phyloP scores from a whole-genome alignment of 768 basidiomycete genomes.

The Chlorophyllum brunneum region DNA sequence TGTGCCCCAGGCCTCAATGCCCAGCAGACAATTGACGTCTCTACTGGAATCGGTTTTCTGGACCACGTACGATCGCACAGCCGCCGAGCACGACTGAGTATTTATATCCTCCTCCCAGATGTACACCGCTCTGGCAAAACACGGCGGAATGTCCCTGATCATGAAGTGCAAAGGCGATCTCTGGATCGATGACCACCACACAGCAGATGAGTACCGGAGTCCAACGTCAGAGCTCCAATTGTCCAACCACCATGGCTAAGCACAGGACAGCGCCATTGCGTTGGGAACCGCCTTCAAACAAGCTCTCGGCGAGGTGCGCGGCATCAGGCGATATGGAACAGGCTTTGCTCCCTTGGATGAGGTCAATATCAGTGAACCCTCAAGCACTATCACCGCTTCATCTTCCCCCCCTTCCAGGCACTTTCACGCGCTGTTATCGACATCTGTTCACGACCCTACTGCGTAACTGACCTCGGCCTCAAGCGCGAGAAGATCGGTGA shows the following conservation, averaged over 20 bases:
- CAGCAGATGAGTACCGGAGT: conserved; percentile 76
- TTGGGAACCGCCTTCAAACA: conserved; percentile 90
- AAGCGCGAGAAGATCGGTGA: conserved; percentile 92
- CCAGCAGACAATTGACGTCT: conserved; percentile 75
- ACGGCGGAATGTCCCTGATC: conserved; percentile 88
- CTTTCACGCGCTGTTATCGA: conserved; percentile 95
- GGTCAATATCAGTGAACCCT: conserved; percentile 38
- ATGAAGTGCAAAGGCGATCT: conserved; percentile 94
- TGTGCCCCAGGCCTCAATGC: conserved; percentile 57
- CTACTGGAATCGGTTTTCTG: conserved; percentile 96
- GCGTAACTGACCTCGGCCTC: conserved; percentile 85
- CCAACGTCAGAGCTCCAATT: neutral
- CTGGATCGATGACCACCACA: conserved; percentile 98
- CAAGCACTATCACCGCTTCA: conserved; percentile 6
- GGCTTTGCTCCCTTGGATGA: conserved; percentile 97
- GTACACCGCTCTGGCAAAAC: conserved; percentile 97
- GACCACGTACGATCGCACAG: conserved; percentile 72
- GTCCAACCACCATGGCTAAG: conserved; percentile 20
- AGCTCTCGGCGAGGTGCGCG: conserved; percentile 91
- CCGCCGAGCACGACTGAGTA: neutral
- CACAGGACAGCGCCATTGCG: conserved; percentile 88
- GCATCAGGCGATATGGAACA: conserved; percentile 92
- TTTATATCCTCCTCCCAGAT: conserved; percentile 51
- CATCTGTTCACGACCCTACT: conserved; percentile 96
- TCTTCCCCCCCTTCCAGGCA: conserved; percentile 48